Base-by-base conservation (phyloP, 345 rosid species). In the Streptanthus diversifolius region DNA sequence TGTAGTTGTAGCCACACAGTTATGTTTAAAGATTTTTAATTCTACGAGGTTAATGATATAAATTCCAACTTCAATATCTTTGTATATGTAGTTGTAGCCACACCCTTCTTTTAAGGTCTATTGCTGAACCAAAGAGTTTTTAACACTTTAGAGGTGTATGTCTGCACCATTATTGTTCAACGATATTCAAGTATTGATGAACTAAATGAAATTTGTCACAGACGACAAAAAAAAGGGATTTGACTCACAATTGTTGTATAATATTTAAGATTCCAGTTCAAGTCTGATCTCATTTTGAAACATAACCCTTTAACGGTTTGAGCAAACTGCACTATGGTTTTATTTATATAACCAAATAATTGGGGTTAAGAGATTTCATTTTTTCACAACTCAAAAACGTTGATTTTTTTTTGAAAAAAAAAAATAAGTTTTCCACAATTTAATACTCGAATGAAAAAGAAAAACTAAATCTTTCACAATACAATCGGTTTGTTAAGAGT, bases 1-100 rank as follows among this genome's bases (percentile, higher is more conserved):
- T 63, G 60, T 70, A 76, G 75, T 43, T 52, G 57, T 68, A 62
- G 57, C 75, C 79, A 76, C 74, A 41, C 71, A 47, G 79, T 76
- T 64, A 65, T 73, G 77, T 64, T 64, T 43, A 8, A 73, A 30
- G 21, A 55, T 15, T 32, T 7, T 17, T 17, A 49, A 39, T 60
- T 68, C 56, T 29, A 52, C 63, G 68, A 60, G 74, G 69, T 61
- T 32, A 75, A 51, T 75, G 62, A 68, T 75, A 60, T 65, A 58
- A 74, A 27, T 51, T 29, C 39, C 51, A 61, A 12, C 40, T 61
- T 75, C 39, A 49, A 1, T 67, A 18, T 51, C 49, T 27, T 65
- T 55, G 44, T 39, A 39, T 52, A 7, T 55, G 2, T 22, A 49
- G 53, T 7, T 41, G 22, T 61, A 55, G 9, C 37, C 53, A 47